Evolutionary conservation across 139 green algal species (phyloP).

Genomic region (Picochlorum sp.): DNA sequence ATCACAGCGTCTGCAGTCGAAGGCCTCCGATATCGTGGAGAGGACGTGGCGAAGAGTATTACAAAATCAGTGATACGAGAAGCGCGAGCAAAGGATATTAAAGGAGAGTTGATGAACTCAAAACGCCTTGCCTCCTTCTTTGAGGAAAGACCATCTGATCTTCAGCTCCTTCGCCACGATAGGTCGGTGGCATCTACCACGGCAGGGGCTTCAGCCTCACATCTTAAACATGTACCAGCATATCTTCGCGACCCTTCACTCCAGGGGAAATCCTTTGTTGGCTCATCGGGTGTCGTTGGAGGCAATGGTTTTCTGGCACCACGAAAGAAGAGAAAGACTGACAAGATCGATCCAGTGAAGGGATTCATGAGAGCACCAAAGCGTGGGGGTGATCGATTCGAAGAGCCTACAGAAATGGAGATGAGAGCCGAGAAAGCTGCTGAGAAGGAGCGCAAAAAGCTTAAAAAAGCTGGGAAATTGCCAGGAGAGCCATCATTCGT

Average conservation of each 20-base stretch:
- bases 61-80: conserved; percentile 70
- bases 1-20: conserved; percentile 48
- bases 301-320: conserved; percentile 21
- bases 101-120: conserved; percentile 85
- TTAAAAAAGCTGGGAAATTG: conserved; percentile 9
- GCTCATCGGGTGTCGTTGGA: background rate
- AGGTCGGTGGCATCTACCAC: conserved; percentile 34
- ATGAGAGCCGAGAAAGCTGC: conserved; percentile 14
- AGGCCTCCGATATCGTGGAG: conserved; percentile 62
- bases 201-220: conserved; percentile 31
- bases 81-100: conserved; percentile 75
- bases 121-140: conserved; percentile 74
- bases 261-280: conserved; percentile 1
- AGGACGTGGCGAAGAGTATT: conserved; percentile 73
- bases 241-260: conserved; percentile 58
- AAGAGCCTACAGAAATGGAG: conserved; percentile 39
- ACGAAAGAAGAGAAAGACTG: conserved; percentile 25
- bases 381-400: conserved; percentile 19
- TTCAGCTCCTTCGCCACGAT: conserved; percentile 77
- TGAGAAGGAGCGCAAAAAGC: conserved; percentile 20
- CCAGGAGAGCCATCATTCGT: conserved; percentile 1
- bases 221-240: conserved; percentile 71
- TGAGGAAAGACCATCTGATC: conserved; percentile 63
- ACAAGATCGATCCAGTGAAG: conserved; percentile 42
- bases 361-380: conserved; percentile 43